Evolutionary conservation across 2,329 filamentous ascomycete species (phyloP).

Genomic region (Sarocladium kiliense): DNA sequence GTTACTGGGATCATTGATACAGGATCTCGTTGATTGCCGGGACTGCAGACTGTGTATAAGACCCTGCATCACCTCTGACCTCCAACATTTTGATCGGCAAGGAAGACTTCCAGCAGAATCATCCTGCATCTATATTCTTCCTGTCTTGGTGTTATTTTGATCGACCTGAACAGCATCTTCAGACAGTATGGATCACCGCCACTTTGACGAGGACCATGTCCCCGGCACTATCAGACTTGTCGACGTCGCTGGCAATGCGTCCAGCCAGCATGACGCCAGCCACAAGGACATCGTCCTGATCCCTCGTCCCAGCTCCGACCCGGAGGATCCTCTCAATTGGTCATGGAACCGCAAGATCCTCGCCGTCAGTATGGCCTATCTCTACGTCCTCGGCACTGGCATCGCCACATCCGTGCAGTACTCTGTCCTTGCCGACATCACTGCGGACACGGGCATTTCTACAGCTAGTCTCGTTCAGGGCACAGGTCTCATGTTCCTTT

Average conservation of each 20-base stretch:
- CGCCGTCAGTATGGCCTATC: constrained; percentile 46
- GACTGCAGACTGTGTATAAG: not conserved
- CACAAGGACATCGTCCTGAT: constrained; percentile 40
- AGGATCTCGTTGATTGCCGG: not conserved
- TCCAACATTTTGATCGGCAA: not conserved
- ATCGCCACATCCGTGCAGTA: constrained; percentile 52
- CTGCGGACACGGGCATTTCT: constrained; percentile 41
- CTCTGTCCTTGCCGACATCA: constrained; percentile 43
- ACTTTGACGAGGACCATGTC: constrained; percentile 13
- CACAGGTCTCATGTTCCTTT: constrained; percentile 47
- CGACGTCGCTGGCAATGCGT: constrained; percentile 28
- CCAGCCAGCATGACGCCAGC: constrained; percentile 23
- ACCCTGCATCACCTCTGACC: not conserved
- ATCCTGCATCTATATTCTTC: too few species aligned
- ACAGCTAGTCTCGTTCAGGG: constrained; percentile 38
- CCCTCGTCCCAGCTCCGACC: constrained; percentile 46
- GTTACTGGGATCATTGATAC: not conserved
- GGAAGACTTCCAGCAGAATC: not conserved
- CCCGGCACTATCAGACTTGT: constrained; percentile 37
- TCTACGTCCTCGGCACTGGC: constrained; percentile 49
- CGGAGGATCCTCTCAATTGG: constrained; percentile 50
- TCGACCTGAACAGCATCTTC: not conserved
- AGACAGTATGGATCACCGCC: not conserved
- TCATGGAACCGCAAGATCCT: constrained; percentile 40
- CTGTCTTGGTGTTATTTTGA: too few species aligned